Percentiles rank a stretch among this genome's conserved stretches.
phyloP scores from a whole-genome alignment of 2,329 filamentous ascomycete species.

The Fusarium agapanthi region DNA sequence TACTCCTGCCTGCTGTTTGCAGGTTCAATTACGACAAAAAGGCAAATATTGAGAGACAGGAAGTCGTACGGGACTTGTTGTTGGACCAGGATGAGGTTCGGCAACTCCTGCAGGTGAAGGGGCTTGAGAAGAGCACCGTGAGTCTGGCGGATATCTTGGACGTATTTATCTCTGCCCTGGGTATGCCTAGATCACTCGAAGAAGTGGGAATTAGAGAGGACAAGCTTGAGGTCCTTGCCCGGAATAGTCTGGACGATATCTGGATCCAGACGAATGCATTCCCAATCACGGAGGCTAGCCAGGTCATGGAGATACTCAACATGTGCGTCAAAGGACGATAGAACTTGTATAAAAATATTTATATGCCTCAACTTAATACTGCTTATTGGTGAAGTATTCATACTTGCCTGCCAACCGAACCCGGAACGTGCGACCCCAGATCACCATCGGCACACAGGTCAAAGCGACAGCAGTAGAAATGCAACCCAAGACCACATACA shows the following conservation, averaged over 20 bases:
- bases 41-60: slow-evolving; percentile 44
- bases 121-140: slow-evolving; percentile 17
- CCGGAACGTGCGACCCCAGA: slow-evolving; percentile 28
- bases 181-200: slow-evolving; percentile 61
- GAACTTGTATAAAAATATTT: no score
- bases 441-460: slow-evolving; percentile 14
- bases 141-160: slow-evolving; percentile 63
- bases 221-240: slow-evolving; percentile 57
- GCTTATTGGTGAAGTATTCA: slow-evolving; percentile 3
- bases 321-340: slow-evolving; percentile 33
- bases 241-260: slow-evolving; percentile 58
- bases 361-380: background rate
- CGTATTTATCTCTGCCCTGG: slow-evolving; percentile 59
- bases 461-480: slow-evolving; percentile 18
- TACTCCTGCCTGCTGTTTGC: slow-evolving; percentile 61
- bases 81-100: slow-evolving; percentile 18
- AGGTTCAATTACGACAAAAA: slow-evolving; percentile 57
- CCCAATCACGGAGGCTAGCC: slow-evolving; percentile 54
- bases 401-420: slow-evolving; percentile 21
- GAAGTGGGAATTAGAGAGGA: slow-evolving; percentile 61
- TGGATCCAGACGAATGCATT: slow-evolving; percentile 62
- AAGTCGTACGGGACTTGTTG: slow-evolving; percentile 14
- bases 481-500: slow-evolving; percentile 23
- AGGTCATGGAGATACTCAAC: slow-evolving; percentile 62
- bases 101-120: background rate